Conservation (phyloP, 129 eudicot species). For the Flaveria brownii region DNA sequence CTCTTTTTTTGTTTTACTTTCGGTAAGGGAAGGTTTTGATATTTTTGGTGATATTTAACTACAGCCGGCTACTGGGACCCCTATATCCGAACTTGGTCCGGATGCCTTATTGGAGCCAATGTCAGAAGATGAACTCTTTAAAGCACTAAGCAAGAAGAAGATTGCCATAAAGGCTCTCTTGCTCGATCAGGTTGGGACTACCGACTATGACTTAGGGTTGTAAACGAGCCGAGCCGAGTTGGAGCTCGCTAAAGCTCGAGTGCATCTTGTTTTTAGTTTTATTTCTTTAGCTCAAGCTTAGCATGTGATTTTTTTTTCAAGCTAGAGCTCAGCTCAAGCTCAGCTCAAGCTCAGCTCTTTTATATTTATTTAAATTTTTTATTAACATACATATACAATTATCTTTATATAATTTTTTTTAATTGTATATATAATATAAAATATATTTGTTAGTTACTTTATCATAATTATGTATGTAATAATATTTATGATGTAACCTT, state of each 20-base stretch:
- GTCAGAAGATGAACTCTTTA: conserved; percentile 63
- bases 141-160: conserved; percentile 69
- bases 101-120: conserved; percentile 74
- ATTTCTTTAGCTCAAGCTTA: too few relatives aligned
- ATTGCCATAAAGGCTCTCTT: conserved; percentile 76
- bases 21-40: background rate
- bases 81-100: conserved; percentile 97
- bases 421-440: too few relatives aligned
- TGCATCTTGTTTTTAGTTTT: too few relatives aligned
- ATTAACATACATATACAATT: background rate
- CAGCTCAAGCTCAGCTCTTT: too few relatives aligned
- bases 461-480: background rate
- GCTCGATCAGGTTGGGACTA: conserved; percentile 81
- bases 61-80: conserved; percentile 76
- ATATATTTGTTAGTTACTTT: too few relatives aligned
- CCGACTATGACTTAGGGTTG: background rate
- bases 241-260: too few relatives aligned
- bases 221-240: background rate
- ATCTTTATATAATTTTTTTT: too few relatives aligned
- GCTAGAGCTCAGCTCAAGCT: too few relatives aligned
- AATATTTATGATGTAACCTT: too few relatives aligned
- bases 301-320: too few relatives aligned
- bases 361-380: too few relatives aligned
- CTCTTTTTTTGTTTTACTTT: conserved; percentile 6
- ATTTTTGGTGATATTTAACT: conserved; percentile 21